Evolutionary conservation across 2,329 filamentous ascomycete genomes (phyloP).

Genomic region (Taxawa tesnikishii): DNA sequence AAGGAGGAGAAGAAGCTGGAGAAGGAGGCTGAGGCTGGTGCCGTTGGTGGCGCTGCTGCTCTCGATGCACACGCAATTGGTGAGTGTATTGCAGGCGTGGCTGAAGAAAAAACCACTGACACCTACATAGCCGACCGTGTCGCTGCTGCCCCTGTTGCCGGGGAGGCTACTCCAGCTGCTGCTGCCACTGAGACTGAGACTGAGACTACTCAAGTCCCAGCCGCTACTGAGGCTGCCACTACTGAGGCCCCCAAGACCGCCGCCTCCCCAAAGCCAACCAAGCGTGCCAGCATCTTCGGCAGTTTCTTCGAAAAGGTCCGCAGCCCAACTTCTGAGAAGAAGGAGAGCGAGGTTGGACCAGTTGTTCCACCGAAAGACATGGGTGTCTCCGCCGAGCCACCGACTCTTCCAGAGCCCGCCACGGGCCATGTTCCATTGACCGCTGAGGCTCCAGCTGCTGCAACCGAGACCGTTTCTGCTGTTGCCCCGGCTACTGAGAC

Average conservation of each 20-base stretch:
- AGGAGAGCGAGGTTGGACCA: conserved; percentile 51
- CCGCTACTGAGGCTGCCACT: conserved; percentile 28
- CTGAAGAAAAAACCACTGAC: conserved; percentile 12
- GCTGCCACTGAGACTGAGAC: conserved; percentile 26
- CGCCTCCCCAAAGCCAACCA: conserved; percentile 52
- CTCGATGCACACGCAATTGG: conserved; percentile 16
- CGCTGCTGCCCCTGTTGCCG: conserved; percentile 17
- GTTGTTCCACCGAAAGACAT: conserved; percentile 35
- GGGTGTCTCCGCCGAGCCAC: conserved; percentile 22
- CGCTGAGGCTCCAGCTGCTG: conserved; percentile 27
- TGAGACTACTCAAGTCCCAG: conserved; percentile 29
- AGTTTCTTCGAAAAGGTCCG: conserved; percentile 48
- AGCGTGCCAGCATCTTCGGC: conserved; percentile 77
- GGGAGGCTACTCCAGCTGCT: conserved; percentile 23
- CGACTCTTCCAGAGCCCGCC: conserved; percentile 18
- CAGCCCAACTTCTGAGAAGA: conserved; percentile 48
- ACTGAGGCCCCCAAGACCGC: conserved; percentile 10
- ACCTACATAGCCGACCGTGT: conserved; percentile 15
- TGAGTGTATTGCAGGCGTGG: conserved; percentile 17
- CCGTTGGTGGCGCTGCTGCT: conserved; percentile 23
- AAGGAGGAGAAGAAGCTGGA: conserved; percentile 25
- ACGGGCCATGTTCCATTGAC: conserved; percentile 25
- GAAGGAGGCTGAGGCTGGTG: conserved; percentile 21
- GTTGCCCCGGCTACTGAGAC: conserved; percentile 11
- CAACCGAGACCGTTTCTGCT: conserved; percentile 16